phyloP scores from a whole-genome alignment of 495 filamentous ascomycete species.

The Podospora didyma region DNA sequence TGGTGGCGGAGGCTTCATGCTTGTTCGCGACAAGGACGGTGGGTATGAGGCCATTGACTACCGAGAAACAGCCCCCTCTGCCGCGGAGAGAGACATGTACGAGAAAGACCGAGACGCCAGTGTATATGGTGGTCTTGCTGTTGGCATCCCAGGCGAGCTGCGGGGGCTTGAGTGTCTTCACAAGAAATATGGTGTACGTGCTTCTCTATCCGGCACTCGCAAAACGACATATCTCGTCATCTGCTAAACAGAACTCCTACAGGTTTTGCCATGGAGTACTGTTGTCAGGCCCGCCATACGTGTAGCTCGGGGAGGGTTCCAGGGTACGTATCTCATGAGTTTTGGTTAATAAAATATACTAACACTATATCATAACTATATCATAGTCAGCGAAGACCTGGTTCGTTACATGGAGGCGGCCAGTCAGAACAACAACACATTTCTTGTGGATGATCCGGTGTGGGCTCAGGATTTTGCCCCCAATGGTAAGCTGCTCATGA shows the following conservation, averaged over 20 bases:
- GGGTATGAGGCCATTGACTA: slow-evolving; percentile 78
- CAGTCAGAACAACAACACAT: slow-evolving; percentile 40
- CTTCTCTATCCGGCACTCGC: not conserved
- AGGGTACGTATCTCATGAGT: slow-evolving; percentile 14
- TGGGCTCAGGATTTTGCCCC: slow-evolving; percentile 91
- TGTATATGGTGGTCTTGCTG: slow-evolving; percentile 38
- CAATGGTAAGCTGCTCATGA: slow-evolving; percentile 40
- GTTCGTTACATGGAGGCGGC: slow-evolving; percentile 61
- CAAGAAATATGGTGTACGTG: slow-evolving; percentile 49
- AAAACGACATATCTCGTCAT: not conserved
- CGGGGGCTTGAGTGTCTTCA: slow-evolving; percentile 74
- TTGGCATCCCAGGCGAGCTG: slow-evolving; percentile 78
- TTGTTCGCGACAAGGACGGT: slow-evolving; percentile 62
- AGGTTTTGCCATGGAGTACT: slow-evolving; percentile 30
- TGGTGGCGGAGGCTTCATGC: slow-evolving; percentile 85
- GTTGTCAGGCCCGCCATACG: slow-evolving; percentile 68
- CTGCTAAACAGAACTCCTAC: not conserved
- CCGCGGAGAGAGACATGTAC: slow-evolving; percentile 79
- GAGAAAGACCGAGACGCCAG: slow-evolving; percentile 36
- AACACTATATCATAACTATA: not conserved
- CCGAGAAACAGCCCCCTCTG: slow-evolving; percentile 76
- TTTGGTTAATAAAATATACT: slow-evolving; percentile 3
- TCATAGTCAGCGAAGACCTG: slow-evolving; percentile 56
- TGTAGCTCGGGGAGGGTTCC: slow-evolving; percentile 73
- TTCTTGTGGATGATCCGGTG: slow-evolving; percentile 64